Evolutionary conservation across 192 early-diverging fungal genomes (phyloP), one percentile per base, ranked within the genome.

Genomic region (Powellomyces hirtus): DNA sequence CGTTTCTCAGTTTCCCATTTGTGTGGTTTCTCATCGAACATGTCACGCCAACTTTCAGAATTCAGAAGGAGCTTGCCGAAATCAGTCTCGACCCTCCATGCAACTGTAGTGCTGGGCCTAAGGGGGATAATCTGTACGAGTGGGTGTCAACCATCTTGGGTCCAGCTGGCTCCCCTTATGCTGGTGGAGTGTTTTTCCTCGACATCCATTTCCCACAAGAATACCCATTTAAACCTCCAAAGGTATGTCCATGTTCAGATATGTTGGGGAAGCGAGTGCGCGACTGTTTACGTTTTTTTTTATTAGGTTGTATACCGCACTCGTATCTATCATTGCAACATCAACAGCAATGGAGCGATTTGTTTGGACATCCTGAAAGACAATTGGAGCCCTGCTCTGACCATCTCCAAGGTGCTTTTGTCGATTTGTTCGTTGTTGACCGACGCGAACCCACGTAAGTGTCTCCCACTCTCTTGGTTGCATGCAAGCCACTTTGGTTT

Each of bases 351-450:
- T 77, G 97, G 97, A 53, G 89, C 88, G 77, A 98, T 98, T 77
- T 98, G 95, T 74, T 81, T 98, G 79, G 97, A 98, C 77, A 98
- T 98, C 71, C 83, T 98, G 77, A 94, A 86, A 74, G 97, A 98
- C 76, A 95, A 98, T 74, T 98, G 97, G 97, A 95, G 93, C 45
- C 95, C 97, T 63, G 95, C 97, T 42, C 82, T 98, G 67, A 98
- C 97, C 64, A 96, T 98, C 64, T 96, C 94, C 66, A 98, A 98
- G 83, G 94, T 98, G 26, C 85, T 98, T 51, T 81, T 98, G 62
- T 97, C 94, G 20, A 96, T 98, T 71, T 98, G 95, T 77, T 98
- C 95, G 52, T 81, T 99, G 83, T 84, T 99, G 71, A 97, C 95
- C 35, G 97, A 99, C 84, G 94, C 97, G 59, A 99, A 99, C 75